Evolutionary conservation across 768 basidiomycete species (phyloP).

Genomic region (Trametes gibbosa): DNA sequence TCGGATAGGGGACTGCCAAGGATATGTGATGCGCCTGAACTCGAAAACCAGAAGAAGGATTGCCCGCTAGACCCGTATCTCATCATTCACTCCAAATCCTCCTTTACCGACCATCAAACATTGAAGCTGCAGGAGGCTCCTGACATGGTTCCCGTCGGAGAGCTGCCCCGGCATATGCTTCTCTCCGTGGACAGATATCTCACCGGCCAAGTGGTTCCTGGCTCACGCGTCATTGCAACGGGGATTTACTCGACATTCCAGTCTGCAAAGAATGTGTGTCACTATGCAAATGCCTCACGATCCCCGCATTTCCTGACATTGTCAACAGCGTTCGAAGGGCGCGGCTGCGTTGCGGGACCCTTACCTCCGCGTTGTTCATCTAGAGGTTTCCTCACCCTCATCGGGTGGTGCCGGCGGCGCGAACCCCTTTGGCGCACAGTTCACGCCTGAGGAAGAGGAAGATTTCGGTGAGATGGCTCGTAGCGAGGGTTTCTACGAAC

Average conservation of each 20-base stretch:
- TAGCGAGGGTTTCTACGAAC: slow-evolving; percentile 87
- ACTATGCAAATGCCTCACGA: neutral
- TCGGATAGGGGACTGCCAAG: slow-evolving; percentile 84
- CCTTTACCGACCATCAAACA: slow-evolving; percentile 93
- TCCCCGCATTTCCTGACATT: neutral
- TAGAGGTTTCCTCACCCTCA: slow-evolving; percentile 84
- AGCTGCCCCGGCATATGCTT: slow-evolving; percentile 92
- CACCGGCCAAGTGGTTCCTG: slow-evolving; percentile 91
- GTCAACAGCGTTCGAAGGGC: slow-evolving; percentile 67
- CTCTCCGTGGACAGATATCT: slow-evolving; percentile 88
- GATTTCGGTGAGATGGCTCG: slow-evolving; percentile 91
- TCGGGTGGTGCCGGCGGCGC: slow-evolving; percentile 63
- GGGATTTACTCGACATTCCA: slow-evolving; percentile 98
- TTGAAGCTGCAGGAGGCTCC: slow-evolving; percentile 98
- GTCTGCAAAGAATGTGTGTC: slow-evolving; percentile 74
- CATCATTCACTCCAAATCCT: slow-evolving; percentile 91
- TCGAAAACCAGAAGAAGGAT: slow-evolving; percentile 86
- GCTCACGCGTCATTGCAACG: slow-evolving; percentile 91
- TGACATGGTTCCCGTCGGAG: slow-evolving; percentile 99
- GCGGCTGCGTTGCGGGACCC: slow-evolving; percentile 89
- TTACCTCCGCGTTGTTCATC: slow-evolving; percentile 89
- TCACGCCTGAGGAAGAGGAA: slow-evolving; percentile 95
- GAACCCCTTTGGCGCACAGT: slow-evolving; percentile 85
- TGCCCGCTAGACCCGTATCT: slow-evolving; percentile 96
- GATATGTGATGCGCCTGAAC: slow-evolving; percentile 76